Percentiles rank a stretch among this genome's conserved stretches.
phyloP scores from a whole-genome alignment of 1,284 basidiomycete genomes.

The Phenoliferia sp. region DNA sequence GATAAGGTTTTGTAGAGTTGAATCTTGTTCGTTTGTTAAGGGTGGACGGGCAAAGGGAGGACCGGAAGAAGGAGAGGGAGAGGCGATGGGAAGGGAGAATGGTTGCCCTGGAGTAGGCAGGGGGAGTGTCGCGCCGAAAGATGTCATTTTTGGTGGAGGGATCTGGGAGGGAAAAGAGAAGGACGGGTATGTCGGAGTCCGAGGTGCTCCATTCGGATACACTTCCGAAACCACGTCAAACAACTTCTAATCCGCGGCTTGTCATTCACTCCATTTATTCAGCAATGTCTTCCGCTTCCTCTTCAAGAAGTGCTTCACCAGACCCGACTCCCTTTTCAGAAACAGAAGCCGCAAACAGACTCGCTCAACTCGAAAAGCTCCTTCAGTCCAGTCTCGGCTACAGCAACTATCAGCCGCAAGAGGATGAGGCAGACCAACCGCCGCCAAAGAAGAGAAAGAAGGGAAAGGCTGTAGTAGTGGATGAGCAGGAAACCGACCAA shows the following conservation, averaged over 20 bases:
- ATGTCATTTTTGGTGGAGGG: neutral
- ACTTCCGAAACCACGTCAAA: neutral
- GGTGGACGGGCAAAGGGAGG: slow-evolving; percentile 10
- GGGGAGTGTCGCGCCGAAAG: neutral
- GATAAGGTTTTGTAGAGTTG: slow-evolving; percentile 28
- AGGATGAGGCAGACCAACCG: neutral
- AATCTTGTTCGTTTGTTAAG: slow-evolving; percentile 13
- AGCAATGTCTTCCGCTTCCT: neutral
- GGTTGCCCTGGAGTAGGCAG: neutral
- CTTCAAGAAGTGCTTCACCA: neutral
- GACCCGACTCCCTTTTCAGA: neutral
- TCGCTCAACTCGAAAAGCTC: slow-evolving; percentile 17
- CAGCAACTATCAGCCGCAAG: neutral
- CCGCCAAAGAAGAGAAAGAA: slow-evolving; percentile 5
- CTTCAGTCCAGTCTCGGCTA: neutral
- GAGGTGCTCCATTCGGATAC: neutral
- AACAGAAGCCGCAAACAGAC: neutral
- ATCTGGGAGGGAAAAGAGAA: neutral
- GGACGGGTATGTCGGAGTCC: neutral
- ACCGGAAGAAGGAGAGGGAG: slow-evolving; percentile 11
- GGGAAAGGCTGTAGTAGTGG: neutral
- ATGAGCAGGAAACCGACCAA: no score
- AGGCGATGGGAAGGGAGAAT: slow-evolving; percentile 11
- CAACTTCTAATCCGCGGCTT: neutral
- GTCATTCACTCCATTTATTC: neutral